Evolutionary conservation across 78 protist species (phyloP).

Genomic region (Dictyostelium brefeldianum): DNA sequence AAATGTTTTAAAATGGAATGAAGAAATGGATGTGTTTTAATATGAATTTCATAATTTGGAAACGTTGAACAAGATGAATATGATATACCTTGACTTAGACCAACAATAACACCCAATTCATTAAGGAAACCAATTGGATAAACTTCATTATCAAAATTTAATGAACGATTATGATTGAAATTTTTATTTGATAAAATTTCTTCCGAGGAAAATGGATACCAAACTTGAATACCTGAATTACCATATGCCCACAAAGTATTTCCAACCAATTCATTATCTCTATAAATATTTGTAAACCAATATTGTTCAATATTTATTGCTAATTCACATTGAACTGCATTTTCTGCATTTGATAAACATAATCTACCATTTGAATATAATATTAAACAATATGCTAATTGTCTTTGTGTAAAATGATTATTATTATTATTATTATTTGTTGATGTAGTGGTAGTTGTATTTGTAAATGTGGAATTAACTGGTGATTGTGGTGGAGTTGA

Average conservation of each 20-base stretch:
- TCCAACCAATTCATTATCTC: constrained; percentile 55
- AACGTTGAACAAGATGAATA: constrained; percentile 63
- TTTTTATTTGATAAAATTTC: constrained; percentile 32
- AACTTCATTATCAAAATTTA: constrained; percentile 75
- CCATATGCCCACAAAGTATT: constrained; percentile 87
- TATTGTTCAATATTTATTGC: constrained; percentile 50
- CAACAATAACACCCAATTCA: constrained; percentile 83
- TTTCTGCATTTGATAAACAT: constrained; percentile 57
- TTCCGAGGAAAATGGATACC: constrained; percentile 78
- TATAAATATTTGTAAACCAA: constrained; percentile 79
- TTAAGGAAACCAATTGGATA: constrained; percentile 82
- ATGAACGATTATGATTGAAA: constrained; percentile 50
- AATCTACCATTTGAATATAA: constrained; percentile 70
- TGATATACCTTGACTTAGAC: constrained; percentile 69
- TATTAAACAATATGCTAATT: constrained; percentile 47
- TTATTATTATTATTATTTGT: constrained; percentile 2
- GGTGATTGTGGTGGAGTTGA: neutral
- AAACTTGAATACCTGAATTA: constrained; percentile 65
- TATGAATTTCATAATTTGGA: constrained; percentile 79
- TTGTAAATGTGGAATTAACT: neutral
- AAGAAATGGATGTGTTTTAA: constrained; percentile 85
- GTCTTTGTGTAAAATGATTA: neutral
- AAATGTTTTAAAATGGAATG: constrained; percentile 84
- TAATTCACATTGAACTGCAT: constrained; percentile 52
- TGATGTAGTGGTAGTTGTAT: neutral